phyloP scores from a whole-genome alignment of 202 grass and related monocot species.

The Sporobolus alterniflorus region DNA sequence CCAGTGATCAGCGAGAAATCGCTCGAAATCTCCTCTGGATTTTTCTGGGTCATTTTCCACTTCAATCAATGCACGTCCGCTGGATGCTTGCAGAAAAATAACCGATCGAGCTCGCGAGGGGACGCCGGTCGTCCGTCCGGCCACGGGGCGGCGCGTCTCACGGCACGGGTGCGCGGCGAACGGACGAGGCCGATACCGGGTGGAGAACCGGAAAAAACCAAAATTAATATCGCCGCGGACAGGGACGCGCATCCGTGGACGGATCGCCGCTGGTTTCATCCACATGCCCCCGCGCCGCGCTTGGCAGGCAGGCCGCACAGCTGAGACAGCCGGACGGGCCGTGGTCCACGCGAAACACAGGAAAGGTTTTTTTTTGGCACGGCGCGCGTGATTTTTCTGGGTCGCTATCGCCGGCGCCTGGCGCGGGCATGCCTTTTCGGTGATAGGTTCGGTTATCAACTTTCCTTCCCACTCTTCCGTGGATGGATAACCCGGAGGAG shows the following conservation, averaged over 20 bases:
- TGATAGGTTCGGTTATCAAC: no score
- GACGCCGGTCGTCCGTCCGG: background rate
- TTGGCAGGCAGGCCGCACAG: background rate
- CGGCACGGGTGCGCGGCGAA: background rate
- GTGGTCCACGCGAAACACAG: constrained; percentile 23
- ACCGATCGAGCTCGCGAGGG: constrained; percentile 7
- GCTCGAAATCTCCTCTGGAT: background rate
- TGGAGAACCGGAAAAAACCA: no score
- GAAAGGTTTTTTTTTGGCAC: background rate
- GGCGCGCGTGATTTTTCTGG: constrained; percentile 33
- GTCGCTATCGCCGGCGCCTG: constrained; percentile 23
- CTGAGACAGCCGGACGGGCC: background rate
- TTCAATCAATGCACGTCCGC: background rate
- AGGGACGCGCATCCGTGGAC: constrained; percentile 15
- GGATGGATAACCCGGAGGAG: background rate
- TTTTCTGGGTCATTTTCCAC: background rate
- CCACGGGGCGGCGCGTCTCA: background rate
- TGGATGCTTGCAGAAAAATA: background rate
- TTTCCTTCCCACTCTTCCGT: no score
- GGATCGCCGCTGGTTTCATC: no score
- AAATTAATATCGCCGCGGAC: background rate
- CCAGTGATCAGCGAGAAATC: no score
- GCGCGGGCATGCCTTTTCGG: constrained; percentile 15
- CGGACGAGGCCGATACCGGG: background rate
- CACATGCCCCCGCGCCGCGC: no score